These are phyloP conservation scores for Blastocladiella britannica DNA, from an alignment of 192 early-diverging fungal species.

Conservation along the genomic window DNA sequence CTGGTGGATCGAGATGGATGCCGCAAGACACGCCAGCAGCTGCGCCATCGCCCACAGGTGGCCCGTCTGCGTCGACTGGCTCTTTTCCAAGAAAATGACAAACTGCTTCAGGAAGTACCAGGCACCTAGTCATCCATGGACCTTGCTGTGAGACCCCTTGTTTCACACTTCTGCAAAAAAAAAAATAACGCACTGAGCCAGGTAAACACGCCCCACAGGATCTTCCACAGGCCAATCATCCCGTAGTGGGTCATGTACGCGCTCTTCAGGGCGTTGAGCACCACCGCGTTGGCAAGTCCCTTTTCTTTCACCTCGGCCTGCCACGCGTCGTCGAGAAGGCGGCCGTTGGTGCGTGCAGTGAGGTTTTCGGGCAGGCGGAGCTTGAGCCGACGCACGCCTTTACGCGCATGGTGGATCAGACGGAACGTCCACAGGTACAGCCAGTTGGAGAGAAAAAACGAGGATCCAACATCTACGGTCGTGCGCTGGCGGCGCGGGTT, in stretches of 20 bases:
- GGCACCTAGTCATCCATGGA: constrained; percentile 29
- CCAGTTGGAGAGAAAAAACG: neutral
- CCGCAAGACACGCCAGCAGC: constrained; percentile 11
- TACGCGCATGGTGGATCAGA: neutral
- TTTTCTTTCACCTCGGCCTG: neutral
- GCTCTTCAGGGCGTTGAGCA: constrained; percentile 19
- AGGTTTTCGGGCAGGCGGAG: neutral
- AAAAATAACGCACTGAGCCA: constrained; percentile 35
- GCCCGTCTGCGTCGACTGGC: constrained; percentile 4
- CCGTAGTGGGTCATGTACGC: constrained; percentile 33
- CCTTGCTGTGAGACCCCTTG: no score
- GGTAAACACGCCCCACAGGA: constrained; percentile 36
- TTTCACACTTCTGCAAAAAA: constrained; percentile 14
- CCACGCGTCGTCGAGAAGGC: neutral
- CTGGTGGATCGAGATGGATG: constrained; percentile 16
- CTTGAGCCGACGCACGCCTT: neutral
- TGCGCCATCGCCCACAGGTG: constrained; percentile 15
- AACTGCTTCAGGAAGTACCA: constrained; percentile 27
- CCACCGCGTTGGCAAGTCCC: neutral
- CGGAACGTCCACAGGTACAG: neutral
- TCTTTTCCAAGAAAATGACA: constrained; percentile 15
- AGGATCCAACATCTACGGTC: neutral
- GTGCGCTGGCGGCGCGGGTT: neutral
- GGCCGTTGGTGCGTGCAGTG: neutral
- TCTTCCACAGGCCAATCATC: constrained; percentile 35